Base-by-base conservation (phyloP, 495 filamentous ascomycete genomes). In the Apiosordaria backusii region DNA sequence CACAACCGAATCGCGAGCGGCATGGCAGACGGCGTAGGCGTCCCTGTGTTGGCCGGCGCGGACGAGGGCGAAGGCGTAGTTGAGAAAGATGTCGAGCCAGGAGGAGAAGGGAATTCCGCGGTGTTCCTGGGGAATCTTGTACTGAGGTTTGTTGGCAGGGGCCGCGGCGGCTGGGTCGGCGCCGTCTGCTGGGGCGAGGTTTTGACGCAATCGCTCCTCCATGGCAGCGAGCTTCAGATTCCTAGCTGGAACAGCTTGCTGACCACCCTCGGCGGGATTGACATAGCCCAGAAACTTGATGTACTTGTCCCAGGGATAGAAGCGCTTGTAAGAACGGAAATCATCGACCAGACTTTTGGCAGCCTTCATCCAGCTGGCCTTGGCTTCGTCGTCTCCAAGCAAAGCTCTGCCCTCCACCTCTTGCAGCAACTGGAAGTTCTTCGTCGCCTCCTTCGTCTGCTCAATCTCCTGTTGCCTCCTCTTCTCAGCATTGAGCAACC, bases 71-170 rank as follows among this genome's bases (percentile, higher is more conserved):
- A 97, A 81, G 13, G 92, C 89, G 73, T 95, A 96, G 70, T 93
- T 87, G 55, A 93, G 84, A 73, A 98, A 96, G n/a, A 96, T 84
- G 64, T 96, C 89, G 4, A 97, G 84, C 95, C 95, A 99, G 26
- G 85, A 81, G 59, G 86, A 81, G 70, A 97, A 96, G 0, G 85
- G 71, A 54, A 98, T 90, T 5, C 89, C 90, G 64, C 90, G 87
- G 74, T 95, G 96, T 16, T 87, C 84, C 54, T 80, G 80, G 40
- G 86, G 89, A 9, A 45, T 45, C 35, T 45, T 45, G 35, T 13
- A 45, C 3, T 13, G 35, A 45, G 35, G 35, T 65, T 67, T 67
- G 57, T 86, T 82, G 22, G 70, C 73, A 19, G 59, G 67, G 2
- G 73, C 35, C 29, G 66, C 50, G 27, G 45, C 35, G 0, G 24